A percentile compares a stretch with the other conserved stretches of the same genome.
Evolutionary conservation across 176 grass and related monocot genomes (phyloP).

Genomic region (Triticum timopheevii): DNA sequence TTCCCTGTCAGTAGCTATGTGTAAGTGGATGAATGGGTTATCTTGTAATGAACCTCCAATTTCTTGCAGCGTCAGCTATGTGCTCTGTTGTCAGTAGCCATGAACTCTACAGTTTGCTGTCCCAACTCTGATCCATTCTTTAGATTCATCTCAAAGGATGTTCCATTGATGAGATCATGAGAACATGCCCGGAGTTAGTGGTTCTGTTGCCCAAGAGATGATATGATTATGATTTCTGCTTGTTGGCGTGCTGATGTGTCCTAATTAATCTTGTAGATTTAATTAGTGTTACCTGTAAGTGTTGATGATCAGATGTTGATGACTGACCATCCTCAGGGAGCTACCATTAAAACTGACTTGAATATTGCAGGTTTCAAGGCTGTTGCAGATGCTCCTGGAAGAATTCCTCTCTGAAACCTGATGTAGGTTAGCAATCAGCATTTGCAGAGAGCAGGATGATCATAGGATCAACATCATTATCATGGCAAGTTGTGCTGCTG

Average conservation of each 20-base stretch:
- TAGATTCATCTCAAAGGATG: neutral
- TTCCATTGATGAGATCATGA: neutral
- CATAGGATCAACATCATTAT: too few relatives aligned
- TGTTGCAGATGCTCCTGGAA: too few relatives aligned
- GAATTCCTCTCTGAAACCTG: too few relatives aligned
- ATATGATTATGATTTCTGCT: neutral
- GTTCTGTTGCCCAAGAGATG: neutral
- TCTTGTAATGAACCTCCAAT: neutral
- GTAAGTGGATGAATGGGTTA: too few relatives aligned
- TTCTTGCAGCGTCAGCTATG: neutral
- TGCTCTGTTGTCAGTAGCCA: neutral
- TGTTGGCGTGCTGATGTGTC: neutral
- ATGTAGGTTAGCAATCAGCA: too few relatives aligned
- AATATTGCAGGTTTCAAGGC: too few relatives aligned
- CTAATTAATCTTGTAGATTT: neutral
- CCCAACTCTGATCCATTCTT: neutral
- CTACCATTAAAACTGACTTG: too few relatives aligned
- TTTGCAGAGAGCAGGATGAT: too few relatives aligned
- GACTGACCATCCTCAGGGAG: too few relatives aligned
- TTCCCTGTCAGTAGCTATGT: too few relatives aligned
- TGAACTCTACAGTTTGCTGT: neutral
- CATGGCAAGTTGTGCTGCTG: too few relatives aligned
- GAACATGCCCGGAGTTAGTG: neutral
- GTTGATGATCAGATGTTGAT: neutral
- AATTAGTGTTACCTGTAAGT: neutral